Conservation (phyloP, 1,139 yeast species). For the Sugiyamaella paludigena region DNA sequence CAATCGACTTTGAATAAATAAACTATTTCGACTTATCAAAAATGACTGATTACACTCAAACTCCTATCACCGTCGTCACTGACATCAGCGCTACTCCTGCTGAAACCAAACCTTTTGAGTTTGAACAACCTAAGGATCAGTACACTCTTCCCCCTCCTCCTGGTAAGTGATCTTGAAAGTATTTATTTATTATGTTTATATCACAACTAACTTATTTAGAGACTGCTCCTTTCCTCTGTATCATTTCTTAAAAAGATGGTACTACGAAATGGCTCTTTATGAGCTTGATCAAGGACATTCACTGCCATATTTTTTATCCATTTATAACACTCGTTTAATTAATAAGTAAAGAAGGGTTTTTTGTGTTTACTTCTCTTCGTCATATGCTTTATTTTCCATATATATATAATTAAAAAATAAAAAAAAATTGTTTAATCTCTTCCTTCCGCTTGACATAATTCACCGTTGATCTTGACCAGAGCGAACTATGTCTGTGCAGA, state of each 20-base stretch:
- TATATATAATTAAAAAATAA: not conserved
- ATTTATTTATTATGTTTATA: not conserved
- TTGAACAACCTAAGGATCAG: conserved; percentile 20
- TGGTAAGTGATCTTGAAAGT: conserved; percentile 4
- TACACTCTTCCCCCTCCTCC: conserved; percentile 15
- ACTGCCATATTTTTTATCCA: too few species aligned
- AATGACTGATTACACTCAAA: conserved; percentile 13
- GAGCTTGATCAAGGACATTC: conserved; percentile 1
- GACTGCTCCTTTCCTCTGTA: conserved; percentile 3
- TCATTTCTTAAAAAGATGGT: conserved; percentile 5
- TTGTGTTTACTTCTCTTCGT: too few species aligned
- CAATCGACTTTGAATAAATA: not conserved
- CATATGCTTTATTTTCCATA: not conserved
- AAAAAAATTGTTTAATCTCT: too few species aligned
- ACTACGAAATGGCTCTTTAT: conserved; percentile 1
- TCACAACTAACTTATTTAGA: conserved; percentile 1
- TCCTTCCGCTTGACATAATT: too few species aligned
- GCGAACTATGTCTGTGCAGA: too few species aligned
- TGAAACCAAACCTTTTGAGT: conserved; percentile 16
- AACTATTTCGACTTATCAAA: conserved; percentile 1
- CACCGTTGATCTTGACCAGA: too few species aligned
- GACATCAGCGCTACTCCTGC: conserved; percentile 5
- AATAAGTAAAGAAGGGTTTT: too few species aligned
- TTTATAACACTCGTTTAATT: too few species aligned
- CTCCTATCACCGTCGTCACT: conserved; percentile 11